Base-by-base conservation (phyloP, 208 protist species). In the Blastocrithidia nonstop region DNA sequence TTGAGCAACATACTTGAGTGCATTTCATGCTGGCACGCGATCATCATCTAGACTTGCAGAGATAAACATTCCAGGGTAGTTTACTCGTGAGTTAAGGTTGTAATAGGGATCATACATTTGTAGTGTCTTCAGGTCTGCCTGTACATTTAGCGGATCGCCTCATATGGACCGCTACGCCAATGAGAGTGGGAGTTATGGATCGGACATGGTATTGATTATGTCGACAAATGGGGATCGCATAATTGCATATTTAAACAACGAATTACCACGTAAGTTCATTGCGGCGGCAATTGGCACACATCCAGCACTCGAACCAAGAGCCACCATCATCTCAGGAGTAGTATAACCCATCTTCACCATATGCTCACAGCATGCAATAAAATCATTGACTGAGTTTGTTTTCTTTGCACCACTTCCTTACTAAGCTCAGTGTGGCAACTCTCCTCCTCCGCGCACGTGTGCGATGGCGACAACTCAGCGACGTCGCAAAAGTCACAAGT, bases 211-310 rank as follows among this genome's bases (percentile, higher is more conserved):
- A 64, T 81, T 94, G 42, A 93, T 77, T 6, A 94, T 53, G 53
- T 97, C 94, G 15, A 97, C 64, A 55, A 97, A 97, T 0, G 90
- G 88, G 6, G 92, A 87, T 6, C 81, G 81, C 46, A 90, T 40
- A 19, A 94, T 64, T 0, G 60, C 87, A 35, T 83, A 86, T 23
- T 73, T 71, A 45, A 93, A 94, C n/a, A 95, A 61, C 4, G 71
- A 47, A 39, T 68, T 78, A 13, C 84, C 84, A 4, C 72, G 71
- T 50, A 94, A 83, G 57, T 96, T 96, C 63, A 95, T 72, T 4
- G 75, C 82, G 0, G 88, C 86, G 13, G 86, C 91, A 38, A 96
- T 95, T 20, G 93, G 84, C 7, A 97, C 76, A 33, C 90, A 95
- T 17, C 94, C 94, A 8, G 94, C 94, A 46, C 78, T 93, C 29